Evolutionary conservation across 441 rosid genomes (phyloP).

Genomic region (Raphanus hybrid): DNA sequence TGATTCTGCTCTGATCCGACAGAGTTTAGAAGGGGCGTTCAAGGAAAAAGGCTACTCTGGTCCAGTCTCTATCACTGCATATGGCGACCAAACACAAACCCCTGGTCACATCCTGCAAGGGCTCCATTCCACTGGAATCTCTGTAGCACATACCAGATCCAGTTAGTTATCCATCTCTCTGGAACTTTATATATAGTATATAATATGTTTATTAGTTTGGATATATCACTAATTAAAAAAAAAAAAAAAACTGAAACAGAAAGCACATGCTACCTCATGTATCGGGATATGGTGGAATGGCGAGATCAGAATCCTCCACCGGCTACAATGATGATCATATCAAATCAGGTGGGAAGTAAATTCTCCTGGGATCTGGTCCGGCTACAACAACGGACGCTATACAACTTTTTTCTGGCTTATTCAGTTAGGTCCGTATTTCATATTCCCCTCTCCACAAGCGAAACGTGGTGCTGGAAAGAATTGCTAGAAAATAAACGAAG

Average conservation of each 20-base stretch:
- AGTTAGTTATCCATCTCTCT: neutral
- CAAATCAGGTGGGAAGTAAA: slow-evolving; percentile 2
- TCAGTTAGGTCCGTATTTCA: too few relatives aligned
- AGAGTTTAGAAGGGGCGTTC: neutral
- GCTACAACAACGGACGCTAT: neutral
- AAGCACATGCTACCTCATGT: neutral
- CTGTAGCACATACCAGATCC: neutral
- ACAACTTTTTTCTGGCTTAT: slow-evolving; percentile 7
- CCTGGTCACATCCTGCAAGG: neutral
- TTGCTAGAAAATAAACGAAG: too few relatives aligned
- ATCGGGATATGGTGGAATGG: neutral
- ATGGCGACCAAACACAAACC: neutral
- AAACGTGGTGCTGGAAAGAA: too few relatives aligned
- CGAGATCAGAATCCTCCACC: neutral
- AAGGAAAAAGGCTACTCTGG: slow-evolving; percentile 19
- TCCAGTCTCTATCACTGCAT: slow-evolving; percentile 20
- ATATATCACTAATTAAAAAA: neutral
- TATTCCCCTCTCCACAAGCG: too few relatives aligned
- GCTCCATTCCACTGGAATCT: neutral
- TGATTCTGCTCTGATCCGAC: neutral
- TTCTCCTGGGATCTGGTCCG: neutral
- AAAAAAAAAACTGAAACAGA: too few relatives aligned
- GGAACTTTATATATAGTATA: too few relatives aligned
- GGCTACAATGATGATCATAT: slow-evolving; percentile 15
- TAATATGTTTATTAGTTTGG: too few relatives aligned